These are phyloP conservation scores for Durusdinium trenchii DNA, from an alignment of 73 alveolate species.

Conservation along the genomic window DNA sequence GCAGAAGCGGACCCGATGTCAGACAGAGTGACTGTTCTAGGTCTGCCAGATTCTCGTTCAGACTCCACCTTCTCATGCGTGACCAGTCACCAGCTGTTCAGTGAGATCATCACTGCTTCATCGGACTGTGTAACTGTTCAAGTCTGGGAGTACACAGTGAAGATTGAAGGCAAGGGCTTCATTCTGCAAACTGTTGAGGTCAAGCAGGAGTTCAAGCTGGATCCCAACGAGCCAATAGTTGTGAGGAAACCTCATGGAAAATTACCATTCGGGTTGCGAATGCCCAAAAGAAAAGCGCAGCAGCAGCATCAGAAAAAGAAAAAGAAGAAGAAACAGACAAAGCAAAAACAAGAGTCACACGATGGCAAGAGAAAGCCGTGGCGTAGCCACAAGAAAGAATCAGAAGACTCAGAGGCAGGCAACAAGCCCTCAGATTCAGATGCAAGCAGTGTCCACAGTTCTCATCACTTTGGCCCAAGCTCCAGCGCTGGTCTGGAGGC, in stretches of 20 bases:
- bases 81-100: neutral
- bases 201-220: neutral
- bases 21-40: neutral
- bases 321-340: neutral
- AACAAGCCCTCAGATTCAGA: no score
- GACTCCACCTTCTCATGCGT: neutral
- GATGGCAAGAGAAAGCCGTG: neutral
- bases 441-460: no score
- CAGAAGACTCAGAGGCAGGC: no score
- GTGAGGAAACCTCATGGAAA: neutral
- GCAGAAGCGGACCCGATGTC: neutral
- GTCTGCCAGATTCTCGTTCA: neutral
- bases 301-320: neutral
- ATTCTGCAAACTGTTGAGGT: neutral
- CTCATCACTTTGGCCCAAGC: neutral
- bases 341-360: no score
- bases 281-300: neutral
- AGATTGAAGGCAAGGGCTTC: neutral
- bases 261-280: neutral
- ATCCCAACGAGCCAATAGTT: neutral
- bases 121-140: neutral
- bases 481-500: neutral
- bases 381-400: neutral
- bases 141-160: neutral
- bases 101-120: neutral